A percentile compares a stretch with the other conserved stretches of the same genome.
Conservation (phyloP, 2,329 filamentous ascomycete genomes). For the Apiospora hydei region DNA sequence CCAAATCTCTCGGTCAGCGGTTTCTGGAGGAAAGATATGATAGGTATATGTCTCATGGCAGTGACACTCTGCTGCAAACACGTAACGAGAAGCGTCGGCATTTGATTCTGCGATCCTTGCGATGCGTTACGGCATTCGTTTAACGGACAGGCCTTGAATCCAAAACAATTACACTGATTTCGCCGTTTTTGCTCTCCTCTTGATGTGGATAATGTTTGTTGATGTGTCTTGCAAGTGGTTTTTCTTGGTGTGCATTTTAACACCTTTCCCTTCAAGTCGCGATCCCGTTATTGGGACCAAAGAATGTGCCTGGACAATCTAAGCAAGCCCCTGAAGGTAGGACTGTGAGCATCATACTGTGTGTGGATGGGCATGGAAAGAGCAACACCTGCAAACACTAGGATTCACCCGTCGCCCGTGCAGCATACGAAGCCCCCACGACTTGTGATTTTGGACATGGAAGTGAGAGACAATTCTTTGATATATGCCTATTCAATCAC, state of each 20-base stretch:
- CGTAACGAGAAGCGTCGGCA: not conserved
- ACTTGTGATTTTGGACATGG: no score
- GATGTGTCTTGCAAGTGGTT: not conserved
- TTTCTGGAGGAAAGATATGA: not conserved
- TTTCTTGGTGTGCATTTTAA: not conserved
- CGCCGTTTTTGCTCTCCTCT: not conserved
- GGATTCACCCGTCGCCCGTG: not conserved
- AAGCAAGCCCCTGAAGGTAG: not conserved
- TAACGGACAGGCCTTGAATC: not conserved
- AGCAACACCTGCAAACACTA: not conserved
- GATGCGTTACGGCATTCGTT: conserved; percentile 17
- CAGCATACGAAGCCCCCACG: not conserved
- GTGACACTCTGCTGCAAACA: conserved; percentile 6
- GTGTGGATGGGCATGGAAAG: not conserved
- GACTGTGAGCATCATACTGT: not conserved
- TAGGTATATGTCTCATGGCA: not conserved
- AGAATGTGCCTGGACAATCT: not conserved
- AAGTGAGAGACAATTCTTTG: not conserved
- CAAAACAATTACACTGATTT: not conserved
- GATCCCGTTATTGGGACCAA: not conserved
- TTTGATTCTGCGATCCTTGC: not conserved
- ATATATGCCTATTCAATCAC: not conserved
- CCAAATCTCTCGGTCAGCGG: not conserved
- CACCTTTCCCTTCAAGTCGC: not conserved
- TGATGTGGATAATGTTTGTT: not conserved